Evolutionary conservation across 768 basidiomycete species (phyloP), one percentile per base, ranked within the genome.

Genomic region (Tricholoma saponaceum): DNA sequence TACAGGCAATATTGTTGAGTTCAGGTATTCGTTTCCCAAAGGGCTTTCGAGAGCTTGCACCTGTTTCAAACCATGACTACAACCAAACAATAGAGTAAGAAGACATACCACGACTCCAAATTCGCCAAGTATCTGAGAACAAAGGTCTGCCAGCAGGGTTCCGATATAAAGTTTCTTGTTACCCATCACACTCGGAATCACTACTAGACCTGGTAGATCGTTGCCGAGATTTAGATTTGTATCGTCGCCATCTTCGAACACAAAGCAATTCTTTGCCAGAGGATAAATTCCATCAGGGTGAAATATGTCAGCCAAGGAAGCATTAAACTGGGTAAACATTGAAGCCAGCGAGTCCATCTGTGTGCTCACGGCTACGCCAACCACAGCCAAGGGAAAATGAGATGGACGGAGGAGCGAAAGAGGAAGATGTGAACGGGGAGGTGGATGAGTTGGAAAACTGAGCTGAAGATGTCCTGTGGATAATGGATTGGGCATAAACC

Each of bases 141-240:
- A 95, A 18, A 97, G 72, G 66, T 94, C 93, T 16, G 92, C 93
- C 55, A 99, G 72, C 41, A 98, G 74, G 16, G 93, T 93, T 28
- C 92, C 91, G 54, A 98, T 79, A 68, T 95, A 95, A 28, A 92
- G 71, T 63, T 84, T 89, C 69, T 93, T 91, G 65, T 95, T 93
- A 5, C 89, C 90, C 84, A 94, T 91, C 63, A 86, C 82, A 60
- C 81, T 84, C 3, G 94, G 95, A 51, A 97, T 90, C 25, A 92
- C 78, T 18, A 90, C 83, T 35, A 95, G 69, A 16, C 88, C 87
- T 25, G 83, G 77, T 13, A 83, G 74, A 52, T 74, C 77, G 52
- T 84, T 83, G 7, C 79, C 79, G 32, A 83, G 74, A 58, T 84
- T 82, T 28, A 83, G 71, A 59, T 83, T 81, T 5, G 81, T 76